Percentiles rank a stretch among this genome's conserved stretches.
Evolutionary conservation across 164 flowering plant genomes (phyloP).

Genomic region (Dillenia suffruticosa): DNA sequence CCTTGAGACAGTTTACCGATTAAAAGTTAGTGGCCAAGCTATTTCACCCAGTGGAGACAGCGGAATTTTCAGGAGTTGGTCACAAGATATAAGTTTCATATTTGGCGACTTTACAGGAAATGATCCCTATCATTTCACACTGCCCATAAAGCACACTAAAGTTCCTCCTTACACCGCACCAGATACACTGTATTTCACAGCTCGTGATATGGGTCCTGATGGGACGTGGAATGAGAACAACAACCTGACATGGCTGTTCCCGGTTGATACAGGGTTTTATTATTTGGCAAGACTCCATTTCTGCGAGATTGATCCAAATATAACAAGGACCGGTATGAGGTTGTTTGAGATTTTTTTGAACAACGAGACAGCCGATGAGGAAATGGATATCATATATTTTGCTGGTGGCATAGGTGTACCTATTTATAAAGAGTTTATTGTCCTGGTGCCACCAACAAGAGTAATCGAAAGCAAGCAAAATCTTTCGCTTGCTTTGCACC

Average conservation of each 20-base stretch:
- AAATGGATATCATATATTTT: conserved; percentile 12
- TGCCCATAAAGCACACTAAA: background rate
- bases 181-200: conserved; percentile 6
- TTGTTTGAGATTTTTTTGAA: conserved; percentile 16
- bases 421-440: conserved; percentile 12
- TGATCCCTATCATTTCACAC: background rate
- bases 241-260: conserved; percentile 20
- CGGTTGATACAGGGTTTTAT: conserved; percentile 18
- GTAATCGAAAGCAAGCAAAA: background rate
- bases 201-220: conserved; percentile 4
- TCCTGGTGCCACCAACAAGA: conserved; percentile 1
- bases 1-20: conserved; percentile 15
- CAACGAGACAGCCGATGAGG: conserved; percentile 13
- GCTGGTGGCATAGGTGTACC: conserved; percentile 11
- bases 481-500: conserved; percentile 14
- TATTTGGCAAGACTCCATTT: conserved; percentile 26
- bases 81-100: conserved; percentile 1
- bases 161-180: conserved; percentile 17
- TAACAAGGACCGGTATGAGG: conserved; percentile 7
- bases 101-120: background rate
- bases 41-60: conserved; percentile 9
- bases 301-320: conserved; percentile 12
- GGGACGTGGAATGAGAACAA: background rate
- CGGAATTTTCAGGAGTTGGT: conserved; percentile 18
- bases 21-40: conserved; percentile 9